Evolutionary conservation across 768 basidiomycete genomes (phyloP).

Genomic region (Boletus eberwhitei): DNA sequence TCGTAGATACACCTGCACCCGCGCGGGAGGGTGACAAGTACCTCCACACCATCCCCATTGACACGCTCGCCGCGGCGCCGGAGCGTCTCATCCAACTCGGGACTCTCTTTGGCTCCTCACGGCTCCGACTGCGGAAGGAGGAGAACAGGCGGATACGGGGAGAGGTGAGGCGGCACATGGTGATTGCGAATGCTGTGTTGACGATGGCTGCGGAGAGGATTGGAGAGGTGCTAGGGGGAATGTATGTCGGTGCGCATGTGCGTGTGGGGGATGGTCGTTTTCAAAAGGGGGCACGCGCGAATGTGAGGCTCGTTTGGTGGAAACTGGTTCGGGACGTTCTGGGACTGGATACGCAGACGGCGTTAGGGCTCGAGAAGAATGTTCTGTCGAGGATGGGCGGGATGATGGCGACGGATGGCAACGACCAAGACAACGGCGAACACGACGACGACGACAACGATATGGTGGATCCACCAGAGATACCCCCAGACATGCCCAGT

Average conservation of each 20-base stretch:
- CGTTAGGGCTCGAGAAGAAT: constrained; percentile 28
- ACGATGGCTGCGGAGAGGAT: constrained; percentile 44
- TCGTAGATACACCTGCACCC: constrained; percentile 16
- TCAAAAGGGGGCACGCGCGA: constrained; percentile 37
- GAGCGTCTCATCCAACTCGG: constrained; percentile 66
- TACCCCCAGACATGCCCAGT: constrained; percentile 18
- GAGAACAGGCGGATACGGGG: constrained; percentile 42
- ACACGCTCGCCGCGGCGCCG: constrained; percentile 2
- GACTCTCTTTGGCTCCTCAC: constrained; percentile 72
- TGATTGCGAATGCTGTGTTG: constrained; percentile 49
- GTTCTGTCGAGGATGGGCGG: not conserved
- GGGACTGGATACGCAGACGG: constrained; percentile 37
- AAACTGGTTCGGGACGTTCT: constrained; percentile 50
- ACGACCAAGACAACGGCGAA: not conserved
- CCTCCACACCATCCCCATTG: constrained; percentile 2
- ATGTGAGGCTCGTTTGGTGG: constrained; percentile 53
- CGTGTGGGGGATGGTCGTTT: constrained; percentile 71
- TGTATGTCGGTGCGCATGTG: constrained; percentile 63
- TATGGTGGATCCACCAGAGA: constrained; percentile 9
- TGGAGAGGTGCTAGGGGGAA: constrained; percentile 37
- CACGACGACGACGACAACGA: not conserved
- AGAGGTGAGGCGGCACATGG: constrained; percentile 54
- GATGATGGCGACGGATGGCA: not conserved
- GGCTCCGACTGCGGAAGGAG: constrained; percentile 49
- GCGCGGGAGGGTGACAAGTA: constrained; percentile 12